Percentiles rank a stretch among this genome's conserved stretches.
phyloP scores from a whole-genome alignment of 2,329 filamentous ascomycete genomes.

The Exserohilum rostratum region DNA sequence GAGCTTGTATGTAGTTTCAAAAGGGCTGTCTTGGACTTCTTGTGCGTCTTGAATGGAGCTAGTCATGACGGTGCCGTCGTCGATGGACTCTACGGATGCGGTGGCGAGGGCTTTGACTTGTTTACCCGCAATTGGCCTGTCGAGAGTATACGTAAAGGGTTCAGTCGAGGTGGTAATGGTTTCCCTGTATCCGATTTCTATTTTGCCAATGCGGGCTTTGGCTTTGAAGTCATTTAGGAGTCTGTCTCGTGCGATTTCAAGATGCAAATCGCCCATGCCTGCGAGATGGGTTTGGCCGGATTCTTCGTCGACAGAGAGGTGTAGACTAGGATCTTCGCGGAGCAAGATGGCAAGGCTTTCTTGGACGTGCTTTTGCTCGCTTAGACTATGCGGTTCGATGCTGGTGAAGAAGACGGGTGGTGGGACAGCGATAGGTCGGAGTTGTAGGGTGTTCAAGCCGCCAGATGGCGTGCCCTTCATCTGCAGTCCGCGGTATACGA shows the following conservation, averaged over 20 bases:
- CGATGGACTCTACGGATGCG: constrained; percentile 68
- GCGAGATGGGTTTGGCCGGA: constrained; percentile 91
- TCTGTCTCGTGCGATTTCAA: constrained; percentile 89
- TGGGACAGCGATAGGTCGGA: constrained; percentile 86
- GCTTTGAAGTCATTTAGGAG: constrained; percentile 88
- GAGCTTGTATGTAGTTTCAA: constrained; percentile 36
- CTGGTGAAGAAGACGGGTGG: constrained; percentile 97
- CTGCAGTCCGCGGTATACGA: constrained; percentile 71
- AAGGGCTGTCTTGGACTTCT: constrained; percentile 36
- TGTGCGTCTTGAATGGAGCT: constrained; percentile 21
- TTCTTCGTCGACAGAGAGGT: constrained; percentile 84
- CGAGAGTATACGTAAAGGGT: constrained; percentile 69
- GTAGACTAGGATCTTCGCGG: constrained; percentile 89
- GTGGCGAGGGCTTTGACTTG: constrained; percentile 77
- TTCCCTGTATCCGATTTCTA: constrained; percentile 96
- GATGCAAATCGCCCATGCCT: constrained; percentile 94
- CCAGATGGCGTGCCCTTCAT: constrained; percentile 68
- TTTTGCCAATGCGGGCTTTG: constrained; percentile 82
- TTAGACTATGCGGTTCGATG: constrained; percentile 78
- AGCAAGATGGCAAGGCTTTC: constrained; percentile 78
- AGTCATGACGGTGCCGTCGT: constrained; percentile 27
- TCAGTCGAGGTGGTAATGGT: constrained; percentile 66
- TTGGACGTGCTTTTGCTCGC: constrained; percentile 80
- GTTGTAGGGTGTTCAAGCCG: constrained; percentile 74
- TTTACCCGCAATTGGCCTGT: constrained; percentile 81